Evolutionary conservation across 2,329 filamentous ascomycete species (phyloP).

Genomic region (Cordyceps pruinosa): DNA sequence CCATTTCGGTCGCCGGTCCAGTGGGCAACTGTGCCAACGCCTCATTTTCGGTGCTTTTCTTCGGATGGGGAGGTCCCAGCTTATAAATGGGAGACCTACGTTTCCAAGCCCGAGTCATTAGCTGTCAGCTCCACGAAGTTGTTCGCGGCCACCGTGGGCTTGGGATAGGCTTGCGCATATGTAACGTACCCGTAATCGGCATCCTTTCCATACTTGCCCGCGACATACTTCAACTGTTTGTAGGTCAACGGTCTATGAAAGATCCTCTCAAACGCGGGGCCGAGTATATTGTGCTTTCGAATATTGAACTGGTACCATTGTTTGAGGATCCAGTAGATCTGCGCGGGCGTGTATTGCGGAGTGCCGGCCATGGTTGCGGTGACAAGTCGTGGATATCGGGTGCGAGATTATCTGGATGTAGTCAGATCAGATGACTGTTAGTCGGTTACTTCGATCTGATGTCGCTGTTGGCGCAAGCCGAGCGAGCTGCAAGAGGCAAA

Average conservation of each 20-base stretch:
- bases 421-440: not conserved
- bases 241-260: not conserved
- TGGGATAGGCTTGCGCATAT: not conserved
- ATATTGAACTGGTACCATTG: conserved; percentile 20
- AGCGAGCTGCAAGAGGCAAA: not conserved
- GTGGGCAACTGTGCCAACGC: not conserved
- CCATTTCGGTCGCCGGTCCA: not conserved
- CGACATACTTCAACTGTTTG: not conserved
- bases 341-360: conserved; percentile 26
- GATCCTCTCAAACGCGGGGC: not conserved
- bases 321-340: conserved; percentile 30
- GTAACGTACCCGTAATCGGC: not conserved
- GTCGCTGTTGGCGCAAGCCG: not conserved
- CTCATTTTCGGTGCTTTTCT: not conserved
- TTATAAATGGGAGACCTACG: not conserved
- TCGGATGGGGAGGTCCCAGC: not conserved
- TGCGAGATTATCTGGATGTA: not conserved
- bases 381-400: not conserved
- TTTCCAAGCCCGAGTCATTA: not conserved
- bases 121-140: not conserved
- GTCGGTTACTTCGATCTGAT: not conserved
- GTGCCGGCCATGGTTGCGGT: conserved; percentile 27
- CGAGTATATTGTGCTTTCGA: conserved; percentile 10
- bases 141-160: not conserved
- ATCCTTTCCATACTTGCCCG: not conserved